A percentile compares a stretch with the other conserved stretches of the same genome.
These are phyloP conservation scores for Phellopilus nigrolimitatus DNA, from an alignment of 1,284 basidiomycete species.

Conservation along the genomic window DNA sequence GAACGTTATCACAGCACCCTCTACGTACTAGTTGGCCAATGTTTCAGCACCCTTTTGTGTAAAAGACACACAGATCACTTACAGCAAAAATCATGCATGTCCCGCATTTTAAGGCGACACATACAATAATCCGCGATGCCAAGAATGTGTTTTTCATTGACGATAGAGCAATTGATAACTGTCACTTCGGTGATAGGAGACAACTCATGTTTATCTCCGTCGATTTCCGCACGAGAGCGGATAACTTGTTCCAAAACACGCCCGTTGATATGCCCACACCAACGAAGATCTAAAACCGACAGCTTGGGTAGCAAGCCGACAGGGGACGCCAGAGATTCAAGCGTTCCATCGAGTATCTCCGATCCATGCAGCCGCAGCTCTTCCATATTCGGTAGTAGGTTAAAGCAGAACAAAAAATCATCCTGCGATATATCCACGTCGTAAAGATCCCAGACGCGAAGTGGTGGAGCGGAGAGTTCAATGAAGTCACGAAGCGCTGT, in stretches of 20 bases:
- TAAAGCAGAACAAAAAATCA: slow-evolving; percentile 40
- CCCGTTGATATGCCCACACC: slow-evolving; percentile 57
- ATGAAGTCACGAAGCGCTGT: slow-evolving; percentile 39
- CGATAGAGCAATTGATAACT: slow-evolving; percentile 55
- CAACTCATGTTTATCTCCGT: slow-evolving; percentile 18
- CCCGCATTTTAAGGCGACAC: slow-evolving; percentile 46
- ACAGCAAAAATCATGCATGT: slow-evolving; percentile 52
- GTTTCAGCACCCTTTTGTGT: slow-evolving; percentile 12
- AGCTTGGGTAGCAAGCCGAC: slow-evolving; percentile 45
- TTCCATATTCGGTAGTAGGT: slow-evolving; percentile 36
- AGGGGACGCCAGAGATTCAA: slow-evolving; percentile 39
- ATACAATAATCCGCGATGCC: slow-evolving; percentile 43
- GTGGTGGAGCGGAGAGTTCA: slow-evolving; percentile 34
- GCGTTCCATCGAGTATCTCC: slow-evolving; percentile 48
- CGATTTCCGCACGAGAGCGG: slow-evolving; percentile 30
- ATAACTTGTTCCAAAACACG: slow-evolving; percentile 46
- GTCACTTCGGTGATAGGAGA: slow-evolving; percentile 41
- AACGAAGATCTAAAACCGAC: slow-evolving; percentile 48
- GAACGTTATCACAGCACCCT: slow-evolving; percentile 50
- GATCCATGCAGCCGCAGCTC: slow-evolving; percentile 56
- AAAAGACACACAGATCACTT: slow-evolving; percentile 28
- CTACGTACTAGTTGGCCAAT: slow-evolving; percentile 33
- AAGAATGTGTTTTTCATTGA: slow-evolving; percentile 51
- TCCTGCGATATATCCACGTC: slow-evolving; percentile 46
- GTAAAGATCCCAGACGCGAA: slow-evolving; percentile 50